A percentile compares a stretch with the other conserved stretches of the same genome.
Conservation (phyloP, 2,329 filamentous ascomycete genomes). For the Intubia oerlemansii region DNA sequence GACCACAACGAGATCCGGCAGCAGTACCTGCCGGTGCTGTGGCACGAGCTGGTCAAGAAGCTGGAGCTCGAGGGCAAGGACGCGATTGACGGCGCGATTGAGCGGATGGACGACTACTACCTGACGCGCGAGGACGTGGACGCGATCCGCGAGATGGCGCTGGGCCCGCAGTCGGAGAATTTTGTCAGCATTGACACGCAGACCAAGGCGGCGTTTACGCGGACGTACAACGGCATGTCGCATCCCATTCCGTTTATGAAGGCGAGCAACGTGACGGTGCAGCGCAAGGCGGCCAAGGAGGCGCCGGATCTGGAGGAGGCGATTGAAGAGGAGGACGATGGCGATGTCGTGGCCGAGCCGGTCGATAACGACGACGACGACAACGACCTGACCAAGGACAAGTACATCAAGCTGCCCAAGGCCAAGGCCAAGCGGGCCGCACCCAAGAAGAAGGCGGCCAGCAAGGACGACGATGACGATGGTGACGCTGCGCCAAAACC, state of each 20-base stretch:
- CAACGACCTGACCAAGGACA: slow-evolving; percentile 71
- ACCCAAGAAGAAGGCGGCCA: slow-evolving; percentile 15
- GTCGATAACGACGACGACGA: slow-evolving; percentile 49
- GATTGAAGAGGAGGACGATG: slow-evolving; percentile 80
- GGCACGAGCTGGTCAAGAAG: slow-evolving; percentile 56
- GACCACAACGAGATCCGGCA: slow-evolving; percentile 89
- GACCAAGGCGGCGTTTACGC: slow-evolving; percentile 76
- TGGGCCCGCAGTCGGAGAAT: slow-evolving; percentile 64
- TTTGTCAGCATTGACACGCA: slow-evolving; percentile 60
- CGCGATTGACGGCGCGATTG: slow-evolving; percentile 60
- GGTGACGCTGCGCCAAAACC: too few species aligned
- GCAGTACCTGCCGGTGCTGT: slow-evolving; percentile 78
- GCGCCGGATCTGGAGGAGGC: slow-evolving; percentile 91
- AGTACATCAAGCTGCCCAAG: slow-evolving; percentile 87
- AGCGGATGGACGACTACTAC: slow-evolving; percentile 94
- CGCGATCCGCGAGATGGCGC: slow-evolving; percentile 71
- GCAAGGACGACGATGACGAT: too few species aligned
- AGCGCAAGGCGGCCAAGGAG: slow-evolving; percentile 51
- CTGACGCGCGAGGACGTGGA: slow-evolving; percentile 91
- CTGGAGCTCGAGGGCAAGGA: slow-evolving; percentile 67
- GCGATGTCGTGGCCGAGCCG: slow-evolving; percentile 35
- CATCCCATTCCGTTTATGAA: slow-evolving; percentile 96
- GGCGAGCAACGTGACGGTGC: slow-evolving; percentile 51
- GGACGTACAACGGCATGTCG: slow-evolving; percentile 62
- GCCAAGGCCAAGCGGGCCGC: slow-evolving; percentile 23